These are phyloP conservation scores for Xerocomellus chrysenteron DNA, from an alignment of 768 basidiomycete genomes.

Conservation along the genomic window DNA sequence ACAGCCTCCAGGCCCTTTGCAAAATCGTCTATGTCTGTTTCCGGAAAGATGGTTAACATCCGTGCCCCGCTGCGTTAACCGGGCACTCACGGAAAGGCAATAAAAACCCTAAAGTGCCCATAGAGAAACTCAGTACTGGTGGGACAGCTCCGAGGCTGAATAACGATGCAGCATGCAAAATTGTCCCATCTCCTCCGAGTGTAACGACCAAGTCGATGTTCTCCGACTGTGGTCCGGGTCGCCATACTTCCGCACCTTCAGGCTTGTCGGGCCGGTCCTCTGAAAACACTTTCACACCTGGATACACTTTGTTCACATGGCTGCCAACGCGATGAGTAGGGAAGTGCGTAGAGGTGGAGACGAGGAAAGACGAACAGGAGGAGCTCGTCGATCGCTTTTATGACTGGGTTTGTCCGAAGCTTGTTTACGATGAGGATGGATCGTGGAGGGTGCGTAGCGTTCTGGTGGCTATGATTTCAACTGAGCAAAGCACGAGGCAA, in stretches of 20 bases:
- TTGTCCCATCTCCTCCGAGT: slow-evolving; percentile 92
- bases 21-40: slow-evolving; percentile 84
- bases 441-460: slow-evolving; percentile 44
- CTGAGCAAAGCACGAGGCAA: slow-evolving; percentile 21
- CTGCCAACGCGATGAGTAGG: slow-evolving; percentile 32
- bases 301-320: slow-evolving; percentile 57
- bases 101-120: slow-evolving; percentile 89
- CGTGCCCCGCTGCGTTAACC: not conserved
- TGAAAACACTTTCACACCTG: slow-evolving; percentile 61
- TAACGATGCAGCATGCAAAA: slow-evolving; percentile 87
- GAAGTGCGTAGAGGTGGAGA: not conserved
- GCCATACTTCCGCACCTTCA: slow-evolving; percentile 64
- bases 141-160: slow-evolving; percentile 92
- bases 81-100: slow-evolving; percentile 81
- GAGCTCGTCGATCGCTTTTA: slow-evolving; percentile 72
- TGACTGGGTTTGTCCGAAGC: slow-evolving; percentile 72
- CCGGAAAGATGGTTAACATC: slow-evolving; percentile 1
- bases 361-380: slow-evolving; percentile 49
- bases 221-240: slow-evolving; percentile 48
- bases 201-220: slow-evolving; percentile 87
- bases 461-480: slow-evolving; percentile 26
- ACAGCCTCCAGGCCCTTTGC: slow-evolving; percentile 77
- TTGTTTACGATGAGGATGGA: slow-evolving; percentile 80
- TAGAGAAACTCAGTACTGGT: slow-evolving; percentile 65
- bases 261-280: slow-evolving; percentile 68